phyloP scores from a whole-genome alignment of 2,329 filamentous ascomycete genomes.

The Epicoccum nigrum region DNA sequence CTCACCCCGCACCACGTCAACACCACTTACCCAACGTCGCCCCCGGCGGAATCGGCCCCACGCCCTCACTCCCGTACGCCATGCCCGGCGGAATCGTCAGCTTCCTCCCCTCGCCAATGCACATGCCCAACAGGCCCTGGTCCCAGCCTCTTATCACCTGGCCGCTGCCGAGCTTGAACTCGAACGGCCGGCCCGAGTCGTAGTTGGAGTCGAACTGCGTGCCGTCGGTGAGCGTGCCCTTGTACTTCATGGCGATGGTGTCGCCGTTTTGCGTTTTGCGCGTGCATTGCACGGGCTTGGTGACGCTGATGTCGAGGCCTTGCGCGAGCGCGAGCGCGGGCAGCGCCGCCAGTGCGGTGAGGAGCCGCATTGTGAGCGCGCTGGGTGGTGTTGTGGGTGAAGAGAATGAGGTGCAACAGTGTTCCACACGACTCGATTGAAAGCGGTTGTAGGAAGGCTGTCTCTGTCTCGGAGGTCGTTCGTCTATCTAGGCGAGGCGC shows the following conservation, averaged over 20 bases:
- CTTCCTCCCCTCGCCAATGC: conserved; percentile 87
- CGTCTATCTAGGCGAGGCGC: conserved; percentile 6
- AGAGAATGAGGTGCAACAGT: neutral
- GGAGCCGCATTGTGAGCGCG: conserved; percentile 35
- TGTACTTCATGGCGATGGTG: conserved; percentile 56
- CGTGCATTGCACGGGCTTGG: conserved; percentile 50
- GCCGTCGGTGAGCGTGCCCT: conserved; percentile 64
- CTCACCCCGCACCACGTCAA: conserved; percentile 2
- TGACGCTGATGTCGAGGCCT: conserved; percentile 51
- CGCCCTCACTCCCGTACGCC: conserved; percentile 77
- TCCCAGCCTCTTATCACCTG: conserved; percentile 97
- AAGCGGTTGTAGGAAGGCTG: no score
- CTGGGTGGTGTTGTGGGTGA: neutral
- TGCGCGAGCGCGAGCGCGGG: conserved; percentile 34
- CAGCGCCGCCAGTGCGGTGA: conserved; percentile 28
- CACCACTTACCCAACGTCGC: conserved; percentile 71
- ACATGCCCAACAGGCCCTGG: conserved; percentile 88
- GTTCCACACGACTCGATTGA: neutral
- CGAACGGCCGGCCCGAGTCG: conserved; percentile 75
- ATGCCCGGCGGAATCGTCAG: conserved; percentile 87
- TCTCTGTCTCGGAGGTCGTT: conserved; percentile 4
- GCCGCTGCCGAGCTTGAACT: conserved; percentile 78
- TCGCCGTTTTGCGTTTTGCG: conserved; percentile 56
- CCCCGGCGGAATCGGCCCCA: conserved; percentile 79
- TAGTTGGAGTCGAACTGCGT: conserved; percentile 85